Evolutionary conservation across 495 filamentous ascomycete species (phyloP).

Genomic region (Aspergillus biplanus): DNA sequence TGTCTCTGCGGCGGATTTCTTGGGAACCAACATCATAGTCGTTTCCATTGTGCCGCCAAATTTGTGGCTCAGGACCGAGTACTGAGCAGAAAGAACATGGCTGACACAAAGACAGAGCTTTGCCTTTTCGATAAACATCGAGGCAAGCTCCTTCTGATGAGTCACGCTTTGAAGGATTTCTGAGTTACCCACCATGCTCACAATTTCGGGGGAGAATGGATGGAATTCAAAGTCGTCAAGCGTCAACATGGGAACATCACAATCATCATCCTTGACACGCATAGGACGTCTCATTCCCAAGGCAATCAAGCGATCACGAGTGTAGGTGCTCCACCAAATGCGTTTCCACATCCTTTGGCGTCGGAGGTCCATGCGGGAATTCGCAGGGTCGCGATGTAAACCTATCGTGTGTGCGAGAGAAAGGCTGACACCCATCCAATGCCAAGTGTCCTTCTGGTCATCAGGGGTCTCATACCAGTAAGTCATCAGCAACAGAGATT

Average conservation of each 20-base stretch:
- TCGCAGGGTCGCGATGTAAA: conserved; percentile 76
- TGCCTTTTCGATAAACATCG: conserved; percentile 89
- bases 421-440: conserved; percentile 88
- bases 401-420: conserved; percentile 84
- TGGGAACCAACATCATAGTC: conserved; percentile 88
- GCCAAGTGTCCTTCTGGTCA: conserved; percentile 89
- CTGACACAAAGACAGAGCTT: conserved; percentile 86
- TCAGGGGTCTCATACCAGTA: conserved; percentile 92
- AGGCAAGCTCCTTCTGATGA: conserved; percentile 72
- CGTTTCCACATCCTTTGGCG: conserved; percentile 82
- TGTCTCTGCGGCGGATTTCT: conserved; percentile 77
- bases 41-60: conserved; percentile 76
- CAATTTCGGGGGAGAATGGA: conserved; percentile 62
- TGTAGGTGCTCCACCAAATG: conserved; percentile 95
- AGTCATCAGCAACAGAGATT: conserved; percentile 82
- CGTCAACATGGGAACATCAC: conserved; percentile 84
- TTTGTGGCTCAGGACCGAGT: conserved; percentile 82
- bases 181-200: conserved; percentile 68
- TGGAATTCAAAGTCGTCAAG: conserved; percentile 83
- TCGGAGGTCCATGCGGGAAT: conserved; percentile 69
- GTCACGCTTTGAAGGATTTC: conserved; percentile 63
- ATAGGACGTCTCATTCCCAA: conserved; percentile 88
- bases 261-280: conserved; percentile 86
- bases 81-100: conserved; percentile 82
- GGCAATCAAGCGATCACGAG: conserved; percentile 85